Percentiles rank a stretch among this genome's conserved stretches.
Conservation (phyloP, 768 basidiomycete species). For the Xanthoconium purpureum region DNA sequence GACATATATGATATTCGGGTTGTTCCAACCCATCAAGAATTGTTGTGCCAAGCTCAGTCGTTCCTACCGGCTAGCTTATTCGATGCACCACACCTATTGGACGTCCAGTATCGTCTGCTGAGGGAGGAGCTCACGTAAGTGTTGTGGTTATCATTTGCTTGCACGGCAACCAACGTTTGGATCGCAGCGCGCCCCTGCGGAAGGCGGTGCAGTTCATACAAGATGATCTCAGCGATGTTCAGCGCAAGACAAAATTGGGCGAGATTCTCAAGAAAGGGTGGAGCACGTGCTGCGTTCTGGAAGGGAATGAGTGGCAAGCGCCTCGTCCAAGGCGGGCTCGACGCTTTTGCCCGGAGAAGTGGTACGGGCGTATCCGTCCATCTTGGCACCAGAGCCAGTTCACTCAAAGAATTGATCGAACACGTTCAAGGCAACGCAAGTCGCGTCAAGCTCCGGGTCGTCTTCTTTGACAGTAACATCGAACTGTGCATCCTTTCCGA, state of each 20-base stretch:
- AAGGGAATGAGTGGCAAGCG: conserved; percentile 56
- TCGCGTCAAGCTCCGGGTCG: conserved; percentile 41
- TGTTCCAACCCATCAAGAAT: conserved; percentile 67
- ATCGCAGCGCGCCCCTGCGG: conserved; percentile 49
- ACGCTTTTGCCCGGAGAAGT: conserved; percentile 54
- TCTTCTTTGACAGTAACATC: conserved; percentile 62
- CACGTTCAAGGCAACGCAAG: conserved; percentile 35
- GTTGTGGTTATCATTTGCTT: not conserved
- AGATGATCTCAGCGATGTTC: conserved; percentile 38
- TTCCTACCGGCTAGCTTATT: conserved; percentile 62
- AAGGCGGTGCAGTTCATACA: conserved; percentile 47
- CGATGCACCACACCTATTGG: conserved; percentile 67
- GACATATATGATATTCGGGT: conserved; percentile 61
- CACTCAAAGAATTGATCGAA: conserved; percentile 43
- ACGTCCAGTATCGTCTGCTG: conserved; percentile 72
- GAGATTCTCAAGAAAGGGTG: conserved; percentile 42
- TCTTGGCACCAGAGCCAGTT: conserved; percentile 52
- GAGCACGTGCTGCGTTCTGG: conserved; percentile 55
- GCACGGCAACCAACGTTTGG: not conserved
- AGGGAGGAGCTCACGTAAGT: conserved; percentile 68
- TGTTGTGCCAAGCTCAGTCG: conserved; percentile 45
- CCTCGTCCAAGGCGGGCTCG: conserved; percentile 58
- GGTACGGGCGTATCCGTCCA: conserved; percentile 38
- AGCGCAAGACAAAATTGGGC: conserved; percentile 38
- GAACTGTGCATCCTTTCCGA: conserved; percentile 47